phyloP scores from a whole-genome alignment of 2,329 filamentous ascomycete genomes.

The Fusarium hostae region DNA sequence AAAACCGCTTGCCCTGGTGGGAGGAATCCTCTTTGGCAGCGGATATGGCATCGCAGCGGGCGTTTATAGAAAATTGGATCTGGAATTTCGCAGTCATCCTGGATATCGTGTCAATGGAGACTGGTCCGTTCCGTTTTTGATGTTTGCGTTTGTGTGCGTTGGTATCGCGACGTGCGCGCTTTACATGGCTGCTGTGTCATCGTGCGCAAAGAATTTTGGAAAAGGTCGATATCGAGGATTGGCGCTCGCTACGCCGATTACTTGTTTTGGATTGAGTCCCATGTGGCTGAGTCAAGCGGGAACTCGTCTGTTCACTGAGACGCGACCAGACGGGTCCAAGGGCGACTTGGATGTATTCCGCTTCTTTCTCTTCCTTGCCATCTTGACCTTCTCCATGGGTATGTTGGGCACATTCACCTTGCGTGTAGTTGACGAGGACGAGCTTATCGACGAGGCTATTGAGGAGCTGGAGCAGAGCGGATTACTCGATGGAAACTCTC shows the following conservation, averaged over 20 bases:
- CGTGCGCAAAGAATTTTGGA: slow-evolving; percentile 98
- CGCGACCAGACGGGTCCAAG: slow-evolving; percentile 68
- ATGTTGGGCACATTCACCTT: slow-evolving; percentile 79
- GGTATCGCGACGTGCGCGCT: slow-evolving; percentile 87
- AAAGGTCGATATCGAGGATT: slow-evolving; percentile 87
- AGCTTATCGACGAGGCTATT: slow-evolving; percentile 88
- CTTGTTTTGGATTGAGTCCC: slow-evolving; percentile 90
- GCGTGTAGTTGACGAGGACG: slow-evolving; percentile 83
- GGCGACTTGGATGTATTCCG: slow-evolving; percentile 79
- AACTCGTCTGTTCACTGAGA: slow-evolving; percentile 80
- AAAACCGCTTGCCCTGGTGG: slow-evolving; percentile 77
- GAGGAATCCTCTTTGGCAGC: slow-evolving; percentile 77
- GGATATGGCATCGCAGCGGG: slow-evolving; percentile 88
- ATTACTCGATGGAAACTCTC: slow-evolving; percentile 77
- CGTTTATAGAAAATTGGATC: slow-evolving; percentile 70
- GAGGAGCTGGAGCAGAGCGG: slow-evolving; percentile 93
- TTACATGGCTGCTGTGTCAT: slow-evolving; percentile 92
- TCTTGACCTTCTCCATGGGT: slow-evolving; percentile 77
- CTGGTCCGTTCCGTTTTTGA: slow-evolving; percentile 84
- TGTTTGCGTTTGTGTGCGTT: slow-evolving; percentile 83
- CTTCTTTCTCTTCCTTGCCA: slow-evolving; percentile 87
- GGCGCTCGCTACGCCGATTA: slow-evolving; percentile 89
- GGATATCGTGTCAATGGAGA: slow-evolving; percentile 56
- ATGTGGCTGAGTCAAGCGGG: slow-evolving; percentile 96
- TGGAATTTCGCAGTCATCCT: slow-evolving; percentile 55